Conservation (phyloP, 495 filamentous ascomycete species). For the Margaritispora aquatica region DNA sequence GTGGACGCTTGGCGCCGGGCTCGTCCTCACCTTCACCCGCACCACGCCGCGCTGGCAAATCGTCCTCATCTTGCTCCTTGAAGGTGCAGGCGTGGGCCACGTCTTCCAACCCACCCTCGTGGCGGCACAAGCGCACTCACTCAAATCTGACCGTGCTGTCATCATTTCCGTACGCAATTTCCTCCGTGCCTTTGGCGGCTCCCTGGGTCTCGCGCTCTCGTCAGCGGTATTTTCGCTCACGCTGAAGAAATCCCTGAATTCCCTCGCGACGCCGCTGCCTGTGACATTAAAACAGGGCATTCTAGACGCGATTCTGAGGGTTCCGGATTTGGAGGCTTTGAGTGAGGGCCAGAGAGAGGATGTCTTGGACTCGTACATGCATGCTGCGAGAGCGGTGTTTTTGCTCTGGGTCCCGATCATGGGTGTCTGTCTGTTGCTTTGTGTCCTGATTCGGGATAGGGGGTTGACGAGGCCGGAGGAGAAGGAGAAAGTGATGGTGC, state of each 20-base stretch:
- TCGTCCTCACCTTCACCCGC: slow-evolving; percentile 44
- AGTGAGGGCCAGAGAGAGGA: slow-evolving; percentile 11
- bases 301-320: slow-evolving; percentile 13
- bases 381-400: slow-evolving; percentile 47
- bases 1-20: slow-evolving; percentile 39
- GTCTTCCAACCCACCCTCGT: slow-evolving; percentile 56
- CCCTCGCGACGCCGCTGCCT: slow-evolving; percentile 31
- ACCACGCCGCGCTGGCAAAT: slow-evolving; percentile 43
- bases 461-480: slow-evolving; percentile 48
- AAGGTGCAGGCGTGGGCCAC: slow-evolving; percentile 50
- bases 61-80: slow-evolving; percentile 43
- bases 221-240: slow-evolving; percentile 49
- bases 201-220: slow-evolving; percentile 53
- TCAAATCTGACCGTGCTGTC: slow-evolving; percentile 51
- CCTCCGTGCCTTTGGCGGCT: slow-evolving; percentile 53
- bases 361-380: slow-evolving; percentile 44
- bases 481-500: neutral
- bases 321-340: slow-evolving; percentile 18
- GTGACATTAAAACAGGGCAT: slow-evolving; percentile 28
- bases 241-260: slow-evolving; percentile 28
- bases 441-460: slow-evolving; percentile 46
- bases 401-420: slow-evolving; percentile 49
- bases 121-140: slow-evolving; percentile 56
- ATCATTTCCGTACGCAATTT: slow-evolving; percentile 59
- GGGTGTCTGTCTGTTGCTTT: slow-evolving; percentile 44